These are phyloP conservation scores for Microbotryum violaceum DNA, from an alignment of 1,284 basidiomycete species.

Conservation along the genomic window DNA sequence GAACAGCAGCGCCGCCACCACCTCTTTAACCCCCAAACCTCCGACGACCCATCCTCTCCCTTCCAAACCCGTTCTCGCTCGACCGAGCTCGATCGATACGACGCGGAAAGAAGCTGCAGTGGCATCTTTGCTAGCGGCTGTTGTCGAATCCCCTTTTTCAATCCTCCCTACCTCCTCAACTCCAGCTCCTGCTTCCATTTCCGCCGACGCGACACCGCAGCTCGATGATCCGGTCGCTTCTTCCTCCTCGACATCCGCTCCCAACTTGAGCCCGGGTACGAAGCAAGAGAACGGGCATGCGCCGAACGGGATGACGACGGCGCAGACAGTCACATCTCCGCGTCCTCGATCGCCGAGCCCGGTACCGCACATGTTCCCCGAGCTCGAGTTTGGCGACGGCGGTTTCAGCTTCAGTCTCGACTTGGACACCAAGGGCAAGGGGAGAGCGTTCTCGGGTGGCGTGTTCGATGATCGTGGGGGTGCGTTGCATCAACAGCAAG, in stretches of 20 bases:
- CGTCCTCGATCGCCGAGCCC: neutral
- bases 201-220: neutral
- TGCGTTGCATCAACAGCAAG: neutral
- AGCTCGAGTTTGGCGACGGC: conserved; percentile 27
- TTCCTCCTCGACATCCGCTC: conserved; percentile 14
- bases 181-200: neutral
- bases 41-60: conserved; percentile 12
- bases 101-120: no score
- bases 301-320: neutral
- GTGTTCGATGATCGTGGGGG: no score
- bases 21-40: conserved; percentile 14
- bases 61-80: conserved; percentile 7
- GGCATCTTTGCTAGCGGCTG: no score
- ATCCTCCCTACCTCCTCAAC: neutral
- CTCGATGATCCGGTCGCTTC: neutral
- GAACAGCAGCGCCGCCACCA: neutral
- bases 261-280: neutral
- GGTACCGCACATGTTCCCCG: conserved; percentile 16
- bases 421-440: conserved; percentile 30
- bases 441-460: conserved; percentile 2
- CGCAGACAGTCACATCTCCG: neutral
- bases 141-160: no score
- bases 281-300: neutral
- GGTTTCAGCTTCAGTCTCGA: conserved; percentile 29
- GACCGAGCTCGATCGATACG: conserved; percentile 12